These are phyloP conservation scores for Colletotrichum karsti DNA, from an alignment of 2,329 filamentous ascomycete species.

Conservation along the genomic window DNA sequence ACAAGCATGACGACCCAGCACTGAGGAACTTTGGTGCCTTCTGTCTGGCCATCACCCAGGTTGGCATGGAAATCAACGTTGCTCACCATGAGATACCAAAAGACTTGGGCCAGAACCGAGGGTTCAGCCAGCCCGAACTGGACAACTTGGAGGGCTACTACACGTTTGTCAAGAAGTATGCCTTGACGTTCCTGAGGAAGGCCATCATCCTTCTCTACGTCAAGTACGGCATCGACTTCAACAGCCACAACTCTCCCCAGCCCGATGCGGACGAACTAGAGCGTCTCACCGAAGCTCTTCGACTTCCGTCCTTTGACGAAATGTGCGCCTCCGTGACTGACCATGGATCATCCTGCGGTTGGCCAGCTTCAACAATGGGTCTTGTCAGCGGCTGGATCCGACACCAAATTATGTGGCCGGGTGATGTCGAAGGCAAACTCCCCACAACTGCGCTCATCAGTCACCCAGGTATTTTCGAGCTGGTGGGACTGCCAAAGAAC, in stretches of 20 bases:
- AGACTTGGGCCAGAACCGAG: slow-evolving; percentile 48
- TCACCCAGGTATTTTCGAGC: slow-evolving; percentile 92
- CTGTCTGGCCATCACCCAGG: slow-evolving; percentile 56
- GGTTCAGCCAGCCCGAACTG: slow-evolving; percentile 64
- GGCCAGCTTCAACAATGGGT: slow-evolving; percentile 53
- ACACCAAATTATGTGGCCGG: slow-evolving; percentile 60
- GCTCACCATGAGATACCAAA: slow-evolving; percentile 39
- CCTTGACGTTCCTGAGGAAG: slow-evolving; percentile 90
- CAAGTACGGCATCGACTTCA: slow-evolving; percentile 88
- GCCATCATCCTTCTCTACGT: slow-evolving; percentile 84
- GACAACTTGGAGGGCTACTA: slow-evolving; percentile 64
- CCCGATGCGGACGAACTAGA: slow-evolving; percentile 80
- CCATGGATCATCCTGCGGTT: slow-evolving; percentile 53
- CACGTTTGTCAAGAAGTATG: slow-evolving; percentile 79
- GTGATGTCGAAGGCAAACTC: slow-evolving; percentile 31
- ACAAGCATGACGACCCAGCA: slow-evolving; percentile 53
- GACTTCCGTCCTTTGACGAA: slow-evolving; percentile 80
- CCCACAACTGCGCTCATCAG: slow-evolving; percentile 61
- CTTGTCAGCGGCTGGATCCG: slow-evolving; percentile 77
- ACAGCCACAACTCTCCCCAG: slow-evolving; percentile 69
- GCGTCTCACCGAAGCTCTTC: slow-evolving; percentile 79
- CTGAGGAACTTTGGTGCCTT: slow-evolving; percentile 66
- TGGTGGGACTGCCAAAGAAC: slow-evolving; percentile 90
- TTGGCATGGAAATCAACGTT: slow-evolving; percentile 50
- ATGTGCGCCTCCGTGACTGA: slow-evolving; percentile 72